Conservation (phyloP, 2,329 filamentous ascomycete genomes). For the Talaromyces rugulosus region DNA sequence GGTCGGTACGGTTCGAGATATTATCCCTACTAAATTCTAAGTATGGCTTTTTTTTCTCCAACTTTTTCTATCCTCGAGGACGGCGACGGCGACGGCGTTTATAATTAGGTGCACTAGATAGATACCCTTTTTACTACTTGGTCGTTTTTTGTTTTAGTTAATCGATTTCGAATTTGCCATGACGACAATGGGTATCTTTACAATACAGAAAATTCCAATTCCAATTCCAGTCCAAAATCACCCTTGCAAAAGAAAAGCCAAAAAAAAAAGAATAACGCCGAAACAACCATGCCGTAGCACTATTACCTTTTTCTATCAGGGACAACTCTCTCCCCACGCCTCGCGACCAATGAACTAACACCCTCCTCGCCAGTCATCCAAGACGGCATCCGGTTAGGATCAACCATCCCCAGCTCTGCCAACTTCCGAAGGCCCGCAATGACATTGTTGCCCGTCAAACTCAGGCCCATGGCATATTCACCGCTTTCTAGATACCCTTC, state of each 20-base stretch:
- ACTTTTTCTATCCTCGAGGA: not conserved
- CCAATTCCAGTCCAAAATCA: not conserved
- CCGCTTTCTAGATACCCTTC: constrained; percentile 1
- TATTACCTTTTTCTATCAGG: not conserved
- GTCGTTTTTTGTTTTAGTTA: not conserved
- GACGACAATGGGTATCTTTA: not conserved
- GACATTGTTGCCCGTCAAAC: constrained; percentile 71
- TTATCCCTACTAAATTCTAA: not conserved
- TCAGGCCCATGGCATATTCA: constrained; percentile 44
- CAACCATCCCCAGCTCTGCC: constrained; percentile 67
- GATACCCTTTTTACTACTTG: not conserved
- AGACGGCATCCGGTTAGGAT: constrained; percentile 74
- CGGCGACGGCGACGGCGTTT: not conserved
- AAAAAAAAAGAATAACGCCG: not conserved
- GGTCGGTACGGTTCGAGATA: not conserved
- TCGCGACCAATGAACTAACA: constrained; percentile 68
- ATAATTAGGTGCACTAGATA: not conserved
- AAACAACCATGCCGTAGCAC: not conserved
- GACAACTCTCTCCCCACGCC: constrained; percentile 47
- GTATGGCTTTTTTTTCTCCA: not conserved
- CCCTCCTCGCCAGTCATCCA: constrained; percentile 90
- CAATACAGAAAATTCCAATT: not conserved
- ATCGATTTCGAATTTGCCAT: not conserved
- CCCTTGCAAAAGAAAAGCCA: not conserved
- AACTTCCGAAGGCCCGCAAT: constrained; percentile 76